Evolutionary conservation across 306 rosid genomes (phyloP).

Genomic region (Prunus mume): DNA sequence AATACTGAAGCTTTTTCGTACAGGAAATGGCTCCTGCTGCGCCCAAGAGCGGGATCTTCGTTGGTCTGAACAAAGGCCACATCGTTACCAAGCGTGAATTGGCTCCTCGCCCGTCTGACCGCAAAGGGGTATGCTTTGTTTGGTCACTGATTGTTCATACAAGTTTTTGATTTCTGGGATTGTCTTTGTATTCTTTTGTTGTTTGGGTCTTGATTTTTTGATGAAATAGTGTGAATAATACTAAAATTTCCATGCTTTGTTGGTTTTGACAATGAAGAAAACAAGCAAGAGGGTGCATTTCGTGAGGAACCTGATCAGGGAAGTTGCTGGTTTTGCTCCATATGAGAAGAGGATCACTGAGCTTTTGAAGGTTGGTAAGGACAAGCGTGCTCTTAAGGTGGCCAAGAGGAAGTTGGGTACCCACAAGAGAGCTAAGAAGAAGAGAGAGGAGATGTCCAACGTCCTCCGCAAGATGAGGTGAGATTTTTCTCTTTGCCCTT

Average conservation of each 20-base stretch:
- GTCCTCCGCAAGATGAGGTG: slow-evolving; percentile 80
- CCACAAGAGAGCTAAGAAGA: slow-evolving; percentile 77
- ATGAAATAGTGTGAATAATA: neutral
- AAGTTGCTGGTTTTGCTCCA: slow-evolving; percentile 79
- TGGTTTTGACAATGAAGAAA: slow-evolving; percentile 40
- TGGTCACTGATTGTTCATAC: neutral
- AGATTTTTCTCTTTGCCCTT: neutral
- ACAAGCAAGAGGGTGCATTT: slow-evolving; percentile 76
- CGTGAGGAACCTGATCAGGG: slow-evolving; percentile 62
- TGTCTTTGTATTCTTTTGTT: neutral
- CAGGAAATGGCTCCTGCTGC: slow-evolving; percentile 63
- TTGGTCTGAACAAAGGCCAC: slow-evolving; percentile 67
- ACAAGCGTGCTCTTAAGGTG: slow-evolving; percentile 71
- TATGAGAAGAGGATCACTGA: slow-evolving; percentile 80
- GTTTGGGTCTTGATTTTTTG: too few species aligned
- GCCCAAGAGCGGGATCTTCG: slow-evolving; percentile 60
- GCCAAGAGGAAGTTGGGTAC: slow-evolving; percentile 80
- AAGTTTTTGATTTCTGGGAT: neutral
- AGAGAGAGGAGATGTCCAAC: slow-evolving; percentile 79
- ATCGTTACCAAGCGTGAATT: slow-evolving; percentile 63
- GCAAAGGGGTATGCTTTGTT: slow-evolving; percentile 53
- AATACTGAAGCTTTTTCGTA: neutral
- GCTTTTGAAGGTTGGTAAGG: slow-evolving; percentile 76
- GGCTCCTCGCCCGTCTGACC: slow-evolving; percentile 68
- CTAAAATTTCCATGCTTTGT: neutral